Percentiles rank a stretch among this genome's conserved stretches.
phyloP scores from a whole-genome alignment of 176 grass and related monocot genomes.

The Zea mays region DNA sequence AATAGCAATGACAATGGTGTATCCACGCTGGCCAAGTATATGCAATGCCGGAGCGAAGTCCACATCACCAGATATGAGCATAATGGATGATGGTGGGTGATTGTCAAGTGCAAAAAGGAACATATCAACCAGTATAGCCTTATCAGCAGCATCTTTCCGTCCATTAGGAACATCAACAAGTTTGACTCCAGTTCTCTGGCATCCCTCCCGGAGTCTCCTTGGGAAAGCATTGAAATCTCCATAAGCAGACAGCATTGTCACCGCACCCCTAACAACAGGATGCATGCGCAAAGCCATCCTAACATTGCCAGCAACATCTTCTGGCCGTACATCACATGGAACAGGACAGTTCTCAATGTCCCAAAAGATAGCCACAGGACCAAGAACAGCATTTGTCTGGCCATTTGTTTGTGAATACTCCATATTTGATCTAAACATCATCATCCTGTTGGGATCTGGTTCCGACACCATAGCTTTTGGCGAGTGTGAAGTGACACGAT shows the following conservation, averaged over 20 bases:
- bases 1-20: conserved; percentile 71
- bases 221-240: conserved; percentile 97
- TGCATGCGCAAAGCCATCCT: conserved; percentile 75
- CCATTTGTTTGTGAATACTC: conserved; percentile 44
- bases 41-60: conserved; percentile 79
- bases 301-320: conserved; percentile 86
- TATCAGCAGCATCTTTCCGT: conserved; percentile 82
- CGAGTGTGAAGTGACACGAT: conserved; percentile 45
- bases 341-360: conserved; percentile 96
- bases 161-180: conserved; percentile 87
- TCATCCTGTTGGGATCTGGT: conserved; percentile 39
- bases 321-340: conserved; percentile 80
- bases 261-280: conserved; percentile 67
- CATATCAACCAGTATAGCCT: conserved; percentile 85
- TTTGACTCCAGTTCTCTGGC: conserved; percentile 85
- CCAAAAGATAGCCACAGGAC: conserved; percentile 88
- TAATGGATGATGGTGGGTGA: conserved; percentile 68
- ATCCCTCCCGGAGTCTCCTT: conserved; percentile 86
- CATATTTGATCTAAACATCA: conserved; percentile 38
- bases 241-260: conserved; percentile 86
- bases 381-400: conserved; percentile 47
- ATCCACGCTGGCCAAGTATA: conserved; percentile 80
- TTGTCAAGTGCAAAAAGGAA: conserved; percentile 85
- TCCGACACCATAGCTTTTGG: conserved; percentile 43
- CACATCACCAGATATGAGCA: conserved; percentile 90